Evolutionary conservation across 441 rosid species (phyloP).

Genomic region (Populus trichocarpa): DNA sequence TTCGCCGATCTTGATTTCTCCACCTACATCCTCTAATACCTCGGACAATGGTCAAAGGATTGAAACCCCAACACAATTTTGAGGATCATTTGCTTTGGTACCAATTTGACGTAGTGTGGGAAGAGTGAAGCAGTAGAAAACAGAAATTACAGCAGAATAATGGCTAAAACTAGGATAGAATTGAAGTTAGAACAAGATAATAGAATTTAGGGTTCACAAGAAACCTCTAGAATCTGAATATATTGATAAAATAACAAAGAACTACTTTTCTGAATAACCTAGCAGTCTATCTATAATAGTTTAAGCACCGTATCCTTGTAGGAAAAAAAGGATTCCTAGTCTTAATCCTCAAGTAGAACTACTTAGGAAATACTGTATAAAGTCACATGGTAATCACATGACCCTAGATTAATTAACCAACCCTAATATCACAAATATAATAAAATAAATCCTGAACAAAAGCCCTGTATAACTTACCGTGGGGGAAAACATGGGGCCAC

Average conservation of each 20-base stretch:
- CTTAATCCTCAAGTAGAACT: too few relatives aligned
- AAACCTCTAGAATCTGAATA: not conserved
- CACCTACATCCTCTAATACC: not conserved
- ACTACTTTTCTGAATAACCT: not conserved
- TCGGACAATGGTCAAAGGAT: not conserved
- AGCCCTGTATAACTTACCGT: conserved; percentile 45
- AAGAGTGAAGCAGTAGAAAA: not conserved
- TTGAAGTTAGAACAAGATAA: not conserved
- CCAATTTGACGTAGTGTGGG: not conserved
- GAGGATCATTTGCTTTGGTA: not conserved
- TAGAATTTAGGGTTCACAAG: not conserved
- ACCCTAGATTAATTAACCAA: too few relatives aligned
- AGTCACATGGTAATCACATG: too few relatives aligned
- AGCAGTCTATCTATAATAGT: not conserved
- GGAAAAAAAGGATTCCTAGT: not conserved
- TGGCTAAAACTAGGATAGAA: too few relatives aligned
- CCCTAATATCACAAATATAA: too few relatives aligned
- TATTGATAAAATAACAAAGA: not conserved
- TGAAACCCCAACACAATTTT: not conserved
- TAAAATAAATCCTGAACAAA: not conserved
- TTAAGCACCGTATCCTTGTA: not conserved
- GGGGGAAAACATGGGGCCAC: conserved; percentile 99
- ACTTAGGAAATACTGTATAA: too few relatives aligned
- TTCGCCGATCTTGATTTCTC: not conserved
- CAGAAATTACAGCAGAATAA: too few relatives aligned